Base-by-base conservation (phyloP, 1,284 basidiomycete species). In the Ustilago tritici region DNA sequence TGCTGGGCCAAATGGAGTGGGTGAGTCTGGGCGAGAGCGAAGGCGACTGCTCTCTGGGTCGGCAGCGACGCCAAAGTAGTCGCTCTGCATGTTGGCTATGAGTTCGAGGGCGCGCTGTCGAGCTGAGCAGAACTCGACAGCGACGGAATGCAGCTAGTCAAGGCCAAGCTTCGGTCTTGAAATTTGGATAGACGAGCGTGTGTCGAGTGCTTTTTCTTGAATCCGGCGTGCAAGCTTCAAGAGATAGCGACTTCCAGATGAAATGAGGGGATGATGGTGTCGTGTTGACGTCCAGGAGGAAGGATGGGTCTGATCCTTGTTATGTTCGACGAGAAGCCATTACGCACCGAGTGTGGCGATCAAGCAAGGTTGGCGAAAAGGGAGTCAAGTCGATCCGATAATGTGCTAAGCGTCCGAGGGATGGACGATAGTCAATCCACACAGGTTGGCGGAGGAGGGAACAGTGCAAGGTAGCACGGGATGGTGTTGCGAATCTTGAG, bases 41-140 rank as follows among this genome's bases (percentile, higher is more conserved):
- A 73, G 46, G 5, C 66, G 62, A n/a, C 60, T 70, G 31, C 65
- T 70, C 35, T 69, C 61, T 31, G 75, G 55, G 58, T 66, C 69
- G 40, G 61, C 66, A n/a, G 66, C 70, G 41, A 70, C 46, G 60
- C 75, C 75, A 46, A 77, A 77, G 47, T 77, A 77, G 50, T 77
- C 75, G 57, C 64, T 76, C 56, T 70, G 68, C 68, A 75, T 70
- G 54, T 52, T 56, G 53, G 6, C 15, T 34, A 23, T 15, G 6
- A n/a, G 10, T 38, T 2, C 46, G n/a, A 14, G 15, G n/a, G 9
- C 11, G 23, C 46, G 15, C 17, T 17, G 41, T 52, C 35, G 41
- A 54, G 34, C 1, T 56, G 34, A n/a, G 36, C 19, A 7, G 10
- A 3, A 17, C 54, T 62, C 58, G 49, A 40, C 31, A 31, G 28